Percentiles rank a stretch among this genome's conserved stretches.
Evolutionary conservation across 108 stramenopile genomes (phyloP).

Genomic region (Seminavis robusta): DNA sequence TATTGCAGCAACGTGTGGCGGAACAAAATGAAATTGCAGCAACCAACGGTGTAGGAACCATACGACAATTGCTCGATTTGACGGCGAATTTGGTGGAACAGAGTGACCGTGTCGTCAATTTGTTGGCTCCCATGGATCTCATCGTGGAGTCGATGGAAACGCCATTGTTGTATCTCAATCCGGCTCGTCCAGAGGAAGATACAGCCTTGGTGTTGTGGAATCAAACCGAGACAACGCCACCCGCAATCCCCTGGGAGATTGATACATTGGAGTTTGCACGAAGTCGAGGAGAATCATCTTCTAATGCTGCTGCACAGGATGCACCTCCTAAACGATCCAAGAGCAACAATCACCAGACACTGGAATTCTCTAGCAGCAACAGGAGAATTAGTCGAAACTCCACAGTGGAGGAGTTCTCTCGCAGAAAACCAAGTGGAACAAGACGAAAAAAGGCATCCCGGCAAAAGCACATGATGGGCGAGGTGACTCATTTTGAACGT

Average conservation of each 20-base stretch:
- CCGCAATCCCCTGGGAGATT: slow-evolving; percentile 1
- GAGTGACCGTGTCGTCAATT: slow-evolving; percentile 77
- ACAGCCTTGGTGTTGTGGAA: too few relatives aligned
- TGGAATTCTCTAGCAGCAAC: too few relatives aligned
- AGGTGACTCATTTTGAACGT: too few relatives aligned
- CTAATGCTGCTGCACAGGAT: too few relatives aligned
- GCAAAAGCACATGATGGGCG: too few relatives aligned
- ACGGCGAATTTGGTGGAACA: slow-evolving; percentile 75
- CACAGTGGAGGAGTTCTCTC: too few relatives aligned
- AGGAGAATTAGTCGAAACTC: too few relatives aligned
- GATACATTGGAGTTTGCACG: slow-evolving; percentile 10
- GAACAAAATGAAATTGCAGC: slow-evolving; percentile 19
- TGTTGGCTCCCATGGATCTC: slow-evolving; percentile 71
- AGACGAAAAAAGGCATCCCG: too few relatives aligned
- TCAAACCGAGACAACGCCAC: neutral
- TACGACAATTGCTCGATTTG: slow-evolving; percentile 51
- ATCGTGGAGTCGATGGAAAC: slow-evolving; percentile 41
- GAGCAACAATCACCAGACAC: too few relatives aligned
- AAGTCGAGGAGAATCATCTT: too few relatives aligned
- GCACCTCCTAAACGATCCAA: too few relatives aligned
- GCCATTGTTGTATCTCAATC: slow-evolving; percentile 9
- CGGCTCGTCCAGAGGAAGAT: slow-evolving; percentile 10
- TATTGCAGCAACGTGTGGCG: slow-evolving; percentile 71
- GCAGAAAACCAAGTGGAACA: too few relatives aligned
- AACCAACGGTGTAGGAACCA: slow-evolving; percentile 2